phyloP scores from a whole-genome alignment of 345 rosid genomes.

The Populus euphratica region DNA sequence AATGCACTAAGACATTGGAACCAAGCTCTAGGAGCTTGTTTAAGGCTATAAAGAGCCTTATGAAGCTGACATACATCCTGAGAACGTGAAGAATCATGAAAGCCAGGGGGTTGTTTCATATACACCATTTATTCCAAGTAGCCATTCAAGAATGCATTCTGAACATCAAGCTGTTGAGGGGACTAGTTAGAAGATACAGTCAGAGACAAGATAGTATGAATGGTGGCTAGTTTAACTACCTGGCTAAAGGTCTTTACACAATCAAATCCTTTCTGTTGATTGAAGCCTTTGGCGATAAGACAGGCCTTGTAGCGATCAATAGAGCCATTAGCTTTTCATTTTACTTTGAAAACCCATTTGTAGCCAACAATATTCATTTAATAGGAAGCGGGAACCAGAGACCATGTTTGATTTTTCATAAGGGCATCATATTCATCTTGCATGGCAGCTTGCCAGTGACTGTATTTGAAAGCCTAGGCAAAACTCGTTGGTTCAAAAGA shows the following conservation, averaged over 20 bases:
- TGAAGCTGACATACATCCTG: background rate
- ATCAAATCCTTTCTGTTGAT: background rate
- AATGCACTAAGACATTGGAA: background rate
- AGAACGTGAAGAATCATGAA: background rate
- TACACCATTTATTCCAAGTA: background rate
- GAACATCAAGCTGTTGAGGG: background rate
- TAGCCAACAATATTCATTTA: background rate
- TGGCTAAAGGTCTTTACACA: background rate
- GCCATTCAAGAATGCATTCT: background rate
- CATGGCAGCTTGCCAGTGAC: background rate
- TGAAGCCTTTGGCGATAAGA: background rate
- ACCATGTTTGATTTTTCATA: background rate
- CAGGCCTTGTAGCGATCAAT: too few relatives aligned
- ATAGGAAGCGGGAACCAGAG: background rate
- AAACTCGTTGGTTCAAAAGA: background rate
- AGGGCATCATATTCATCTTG: background rate
- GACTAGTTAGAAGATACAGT: background rate
- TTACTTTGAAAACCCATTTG: background rate
- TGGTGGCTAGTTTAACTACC: too few relatives aligned
- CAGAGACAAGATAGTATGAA: too few relatives aligned
- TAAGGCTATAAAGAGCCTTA: background rate
- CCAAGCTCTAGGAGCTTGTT: background rate
- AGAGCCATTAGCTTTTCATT: rapidly evolving
- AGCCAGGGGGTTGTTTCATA: background rate
- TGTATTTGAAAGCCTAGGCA: background rate